Base-by-base conservation (phyloP, 352 stramenopile genomes). In the Pythium aquatile region DNA sequence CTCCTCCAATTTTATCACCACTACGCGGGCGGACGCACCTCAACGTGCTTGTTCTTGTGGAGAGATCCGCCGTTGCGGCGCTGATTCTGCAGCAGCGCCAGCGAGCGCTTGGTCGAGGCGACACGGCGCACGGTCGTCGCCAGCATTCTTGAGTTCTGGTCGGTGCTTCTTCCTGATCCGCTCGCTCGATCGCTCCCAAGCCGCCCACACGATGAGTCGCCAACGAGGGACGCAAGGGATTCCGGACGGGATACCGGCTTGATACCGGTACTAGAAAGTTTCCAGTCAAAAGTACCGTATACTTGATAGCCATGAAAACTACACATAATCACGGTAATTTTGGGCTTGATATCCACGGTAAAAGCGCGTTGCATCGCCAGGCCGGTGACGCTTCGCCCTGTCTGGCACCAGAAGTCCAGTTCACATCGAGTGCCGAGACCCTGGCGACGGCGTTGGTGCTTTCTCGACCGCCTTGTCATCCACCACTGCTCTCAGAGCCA, bases 1-100 rank as follows among this genome's bases (percentile, higher is more conserved):
- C 20, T 24, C 20, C 20, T 24, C 20, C 20, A 24, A 24, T 24
- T 24, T 24, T 24, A 24, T 24, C 20, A 24, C 20, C 20, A 24
- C 20, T 24, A 24, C 20, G 20, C 20, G 20, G 20, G 20, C 20
- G 20, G 20, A 69, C 69, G 52, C 57, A 91, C 81, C 77, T 94
- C 85, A 35, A 94, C 75, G 75, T 94, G 80, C 72, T 88, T 83
- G 76, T 94, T 94, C 80, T 93, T 94, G 59, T 64, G 63, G 24
- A 93, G 78, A 59, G 83, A 91, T 6, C 85, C 85, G 17, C 85
- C 83, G 68, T 87, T 69, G 68, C 85, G 85, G 70, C 82, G 77
- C 74, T 91, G 85, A 56, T 66, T 81, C 65, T 87, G 79, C 58
- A 83, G 70, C 64, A 77, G 70, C 72, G 73, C 63, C 49, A 83